Evolutionary conservation across 208 protist genomes (phyloP).

Genomic region (Naegleria fowleri): DNA sequence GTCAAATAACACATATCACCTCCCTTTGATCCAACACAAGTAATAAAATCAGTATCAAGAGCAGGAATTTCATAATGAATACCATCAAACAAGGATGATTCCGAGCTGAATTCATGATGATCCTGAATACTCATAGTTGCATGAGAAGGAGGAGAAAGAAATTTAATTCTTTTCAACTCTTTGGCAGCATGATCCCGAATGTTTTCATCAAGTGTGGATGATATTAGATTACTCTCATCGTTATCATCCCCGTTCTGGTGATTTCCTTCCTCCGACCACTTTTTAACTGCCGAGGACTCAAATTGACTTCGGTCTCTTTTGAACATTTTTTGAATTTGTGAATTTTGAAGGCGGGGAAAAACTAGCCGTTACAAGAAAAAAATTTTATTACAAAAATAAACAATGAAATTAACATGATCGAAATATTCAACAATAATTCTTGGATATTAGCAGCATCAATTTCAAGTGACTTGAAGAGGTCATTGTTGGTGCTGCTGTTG

Average conservation of each 20-base stretch:
- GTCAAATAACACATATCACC: slow-evolving; percentile 7
- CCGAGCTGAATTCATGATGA: neutral
- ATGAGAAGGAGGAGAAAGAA: neutral
- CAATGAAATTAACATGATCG: no score
- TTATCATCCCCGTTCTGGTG: neutral
- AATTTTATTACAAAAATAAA: no score
- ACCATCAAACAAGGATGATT: neutral
- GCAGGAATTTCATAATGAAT: neutral
- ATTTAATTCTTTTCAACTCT: neutral
- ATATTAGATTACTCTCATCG: neutral
- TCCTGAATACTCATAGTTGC: neutral
- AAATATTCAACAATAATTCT: no score
- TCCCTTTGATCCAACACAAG: neutral
- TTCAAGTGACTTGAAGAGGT: no score
- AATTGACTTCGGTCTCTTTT: neutral
- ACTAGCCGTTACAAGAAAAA: no score
- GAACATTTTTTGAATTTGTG: neutral
- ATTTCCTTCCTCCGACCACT: no score
- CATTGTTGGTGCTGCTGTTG: no score
- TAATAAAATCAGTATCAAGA: neutral
- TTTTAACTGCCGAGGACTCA: no score
- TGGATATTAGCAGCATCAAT: no score
- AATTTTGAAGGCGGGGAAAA: neutral
- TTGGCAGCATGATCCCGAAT: neutral
- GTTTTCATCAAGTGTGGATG: neutral